Conservation (phyloP, 495 filamentous ascomycete species). For the Penicillium lividum region DNA sequence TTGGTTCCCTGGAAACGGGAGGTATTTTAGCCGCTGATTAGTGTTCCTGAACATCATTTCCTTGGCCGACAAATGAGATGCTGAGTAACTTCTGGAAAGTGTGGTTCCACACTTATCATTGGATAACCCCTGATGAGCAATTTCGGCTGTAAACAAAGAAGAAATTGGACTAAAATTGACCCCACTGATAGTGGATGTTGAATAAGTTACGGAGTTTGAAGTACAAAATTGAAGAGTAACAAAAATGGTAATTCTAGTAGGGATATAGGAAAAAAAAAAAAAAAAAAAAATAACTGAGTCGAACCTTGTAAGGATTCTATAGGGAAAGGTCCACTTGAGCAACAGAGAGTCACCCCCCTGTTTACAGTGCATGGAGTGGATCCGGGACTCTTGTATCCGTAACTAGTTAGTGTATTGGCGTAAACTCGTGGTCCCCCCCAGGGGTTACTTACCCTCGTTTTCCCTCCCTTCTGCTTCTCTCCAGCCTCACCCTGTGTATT, state of each 20-base stretch:
- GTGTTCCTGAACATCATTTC: constrained; percentile 26
- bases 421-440: not conserved
- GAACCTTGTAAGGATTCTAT: too few species aligned
- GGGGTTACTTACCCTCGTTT: constrained; percentile 20
- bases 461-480: constrained; percentile 26
- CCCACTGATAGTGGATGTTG: not conserved
- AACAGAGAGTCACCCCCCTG: not conserved
- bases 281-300: not conserved
- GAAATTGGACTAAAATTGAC: not conserved
- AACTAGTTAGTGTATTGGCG: not conserved
- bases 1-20: constrained; percentile 29
- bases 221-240: too few species aligned
- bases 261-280: not conserved
- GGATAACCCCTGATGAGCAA: not conserved
- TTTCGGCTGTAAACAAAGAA: constrained; percentile 4
- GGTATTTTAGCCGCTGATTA: constrained; percentile 27
- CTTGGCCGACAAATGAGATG: too few species aligned
- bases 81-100: not conserved
- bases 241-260: not conserved
- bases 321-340: not conserved
- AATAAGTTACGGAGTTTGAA: not conserved
- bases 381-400: not conserved
- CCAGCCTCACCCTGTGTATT: constrained; percentile 30
- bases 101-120: not conserved
- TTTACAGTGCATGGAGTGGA: constrained; percentile 3